Evolutionary conservation across 805 yeast species (phyloP), one percentile per base, ranked within the genome.

Genomic region (Kazachstania psychrophila): DNA sequence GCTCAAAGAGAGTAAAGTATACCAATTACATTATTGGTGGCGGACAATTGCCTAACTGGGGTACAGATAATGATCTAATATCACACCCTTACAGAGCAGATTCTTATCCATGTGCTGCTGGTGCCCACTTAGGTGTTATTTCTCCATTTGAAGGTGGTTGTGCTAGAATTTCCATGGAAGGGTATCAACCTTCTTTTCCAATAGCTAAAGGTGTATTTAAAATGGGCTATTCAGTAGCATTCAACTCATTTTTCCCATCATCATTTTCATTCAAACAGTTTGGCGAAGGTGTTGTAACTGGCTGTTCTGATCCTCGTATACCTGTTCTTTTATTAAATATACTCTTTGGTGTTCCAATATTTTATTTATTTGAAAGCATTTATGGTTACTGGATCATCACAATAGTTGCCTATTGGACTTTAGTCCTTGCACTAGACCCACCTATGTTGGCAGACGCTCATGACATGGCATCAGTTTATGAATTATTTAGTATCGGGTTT

Each of bases 81-180:
- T 63, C 84, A 0, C 48, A 61, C 18, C 87, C 88, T 0, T 88
- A 86, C 52, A 66, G 97, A 44, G 88, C 85, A 0, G 97, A 88
- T 60, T 84, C 95, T 1, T 87, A 68, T 48, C 79, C 89, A 0
- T 88, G 97, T 56, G 89, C 87, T 0, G 81, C 96, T 2, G 96
- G 92, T 0, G 73, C 83, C 4, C 96, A 88, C 58, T 77, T 88
- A 2, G 96, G 96, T 1, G 57, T 78, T 0, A 62, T 87, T 1
- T 79, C 92, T 0, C 79, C 89, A 11, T 51, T 68, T 19, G 64
- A 62, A 40, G 97, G 97, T 2, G 96, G 95, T 0, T 80, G 89
- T 54, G 87, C 83, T 1, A 65, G 70, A 34, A 45, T 82, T 13
- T 61, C 75, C 2, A 78, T 74, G 55, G 51, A 59, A 7, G 86